Percentiles rank a stretch among this genome's conserved stretches.
phyloP scores from a whole-genome alignment of 495 filamentous ascomycete genomes.

The Aspergillus sparsus region DNA sequence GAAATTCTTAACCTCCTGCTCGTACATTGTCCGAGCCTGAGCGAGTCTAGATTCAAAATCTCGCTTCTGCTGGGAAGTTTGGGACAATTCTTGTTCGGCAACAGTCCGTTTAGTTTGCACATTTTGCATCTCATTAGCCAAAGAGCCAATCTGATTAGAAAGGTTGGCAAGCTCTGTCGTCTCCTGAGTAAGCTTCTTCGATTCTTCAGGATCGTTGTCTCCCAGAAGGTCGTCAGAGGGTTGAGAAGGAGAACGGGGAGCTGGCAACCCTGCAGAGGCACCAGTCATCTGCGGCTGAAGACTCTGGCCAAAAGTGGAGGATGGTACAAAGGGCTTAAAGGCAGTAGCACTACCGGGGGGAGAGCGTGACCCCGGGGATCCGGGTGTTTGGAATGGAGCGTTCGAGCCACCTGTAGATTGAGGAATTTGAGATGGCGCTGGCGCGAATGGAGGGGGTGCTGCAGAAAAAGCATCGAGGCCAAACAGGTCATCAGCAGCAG shows the following conservation, averaged over 20 bases:
- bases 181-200: constrained; percentile 81
- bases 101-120: constrained; percentile 76
- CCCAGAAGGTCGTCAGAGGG: constrained; percentile 89
- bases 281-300: constrained; percentile 79
- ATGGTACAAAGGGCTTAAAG: constrained; percentile 89
- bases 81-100: constrained; percentile 76
- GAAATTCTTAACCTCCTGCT: constrained; percentile 86
- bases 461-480: constrained; percentile 65
- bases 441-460: constrained; percentile 42
- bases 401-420: constrained; percentile 72
- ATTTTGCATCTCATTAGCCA: constrained; percentile 91
- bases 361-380: constrained; percentile 42
- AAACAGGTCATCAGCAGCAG: constrained; percentile 88
- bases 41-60: constrained; percentile 86
- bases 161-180: constrained; percentile 94
- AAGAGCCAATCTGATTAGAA: constrained; percentile 87
- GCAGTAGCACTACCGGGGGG: constrained; percentile 46
- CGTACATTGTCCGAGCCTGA: constrained; percentile 82
- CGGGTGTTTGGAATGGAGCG: constrained; percentile 40
- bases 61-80: constrained; percentile 79
- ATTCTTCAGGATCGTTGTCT: constrained; percentile 87
- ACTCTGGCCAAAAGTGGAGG: constrained; percentile 84
- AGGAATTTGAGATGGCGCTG: constrained; percentile 60
- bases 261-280: constrained; percentile 53
- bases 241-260: constrained; percentile 50